Evolutionary conservation across 2,329 filamentous ascomycete genomes (phyloP), one percentile per base, ranked within the genome.

Genomic region (Cladorrhinum sp.): DNA sequence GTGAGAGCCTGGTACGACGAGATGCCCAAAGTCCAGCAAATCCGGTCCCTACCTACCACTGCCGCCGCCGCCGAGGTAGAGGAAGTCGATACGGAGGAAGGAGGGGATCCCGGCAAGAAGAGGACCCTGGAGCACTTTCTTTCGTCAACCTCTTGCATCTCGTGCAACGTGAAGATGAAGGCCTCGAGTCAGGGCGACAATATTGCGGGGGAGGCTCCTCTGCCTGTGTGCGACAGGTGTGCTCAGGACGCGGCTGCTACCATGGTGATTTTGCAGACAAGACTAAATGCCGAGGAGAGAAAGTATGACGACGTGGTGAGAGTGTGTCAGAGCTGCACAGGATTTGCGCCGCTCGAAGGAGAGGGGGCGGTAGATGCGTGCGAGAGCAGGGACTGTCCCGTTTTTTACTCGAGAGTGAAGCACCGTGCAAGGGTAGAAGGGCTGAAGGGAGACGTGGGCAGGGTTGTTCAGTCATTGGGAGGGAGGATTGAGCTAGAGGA

Each of bases 111-210:
- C 18, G 64, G 70, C 21, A 76, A 76, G 68, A 88, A 83, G 70
- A 89, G 85, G 73, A 97, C 92, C 0, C 82, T 99, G n/a, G 95
- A 98, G 71, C 89, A 86, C n/a, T 99, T 97, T 75, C 89, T 98
- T 87, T 88, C 85, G 65, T 87, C 87, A 0, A 89, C 88, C 0
- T 84, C 87, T 2, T 99, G 95, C 72, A 75, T 94, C 4, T 83
- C 94, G 16, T 99, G 95, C 73, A 80, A 82, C 24, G 74, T 80
- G 9, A 87, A 86, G 68, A 79, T 77, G 55, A 61, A 54, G 4
- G 67, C 64, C 39, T 62, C 62, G 1, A 69, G 67, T 77, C 8
- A 9, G 8, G 46, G 8, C 16, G 16, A 30, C 14, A 46, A 48
- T 18, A 30, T 26, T 9, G 30, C 12, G n/a, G 56, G 55, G 62